Evolutionary conservation across 2,329 filamentous ascomycete species (phyloP), one percentile per base, ranked within the genome.

Genomic region (Zymoseptoria pseudotritici): DNA sequence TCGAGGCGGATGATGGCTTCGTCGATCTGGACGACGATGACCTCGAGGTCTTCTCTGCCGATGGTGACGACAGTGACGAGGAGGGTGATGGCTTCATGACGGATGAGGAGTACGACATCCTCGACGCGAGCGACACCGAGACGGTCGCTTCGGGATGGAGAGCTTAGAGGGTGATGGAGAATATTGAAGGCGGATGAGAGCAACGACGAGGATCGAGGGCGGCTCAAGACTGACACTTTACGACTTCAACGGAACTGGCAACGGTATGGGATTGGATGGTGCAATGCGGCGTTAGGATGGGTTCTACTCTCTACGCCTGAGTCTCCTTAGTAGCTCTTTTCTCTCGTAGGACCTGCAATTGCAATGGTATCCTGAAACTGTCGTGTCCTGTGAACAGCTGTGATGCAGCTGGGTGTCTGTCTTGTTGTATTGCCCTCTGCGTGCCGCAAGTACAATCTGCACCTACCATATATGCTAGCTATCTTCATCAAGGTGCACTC

Each of bases 81-180:
- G 81, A 84, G 21, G 79, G 81, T n/a, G 85, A 89, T 61, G 89
- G 87, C 11, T 97, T 96, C 80, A 78, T 96, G 80, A 97, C 94
- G 0, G 94, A 99, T 65, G 94, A 97, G 74, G 94, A 99, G 77
- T 99, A 97, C 74, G 94, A 99, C 70, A 92, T 97, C 66, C 85
- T 97, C 53, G 91, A 97, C 77, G 93, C 91, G 51, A 96, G 90
- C 61, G 93, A 97, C 67, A 90, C 96, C 74, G 93, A 97, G 68
- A 74, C 72, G 52, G 67, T 74, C 50, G 68, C 70, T 21, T 71
- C 61, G 22, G 52, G 52, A 22, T 53, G 52, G 52, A 22, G 52
- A 17, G 22, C 5, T 29, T 53, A 53, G 24, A 31, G n/a, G 11
- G 52, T 9, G 22, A 21, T 26, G 52, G 21, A 13, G 17, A 53